Evolutionary conservation across 1,284 basidiomycete genomes (phyloP).

Genomic region (Trichosporon coremiiforme): DNA sequence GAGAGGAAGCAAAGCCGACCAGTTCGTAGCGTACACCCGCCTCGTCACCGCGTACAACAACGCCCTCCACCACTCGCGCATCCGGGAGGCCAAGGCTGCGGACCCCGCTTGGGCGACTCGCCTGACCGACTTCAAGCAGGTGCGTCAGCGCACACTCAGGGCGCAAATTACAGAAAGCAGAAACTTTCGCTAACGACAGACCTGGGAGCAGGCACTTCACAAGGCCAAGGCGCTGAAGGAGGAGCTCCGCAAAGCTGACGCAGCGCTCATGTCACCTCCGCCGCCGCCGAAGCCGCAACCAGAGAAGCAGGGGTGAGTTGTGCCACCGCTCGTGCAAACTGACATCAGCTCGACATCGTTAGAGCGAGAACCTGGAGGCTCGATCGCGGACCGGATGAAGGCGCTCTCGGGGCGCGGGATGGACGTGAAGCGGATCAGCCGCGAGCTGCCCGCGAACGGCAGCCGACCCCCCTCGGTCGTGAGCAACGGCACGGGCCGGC

Average conservation of each 20-base stretch:
- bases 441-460: constrained; percentile 33
- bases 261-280: constrained; percentile 19
- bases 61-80: constrained; percentile 39
- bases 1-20: constrained; percentile 41
- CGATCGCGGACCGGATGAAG: constrained; percentile 55
- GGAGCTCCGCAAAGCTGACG: constrained; percentile 32
- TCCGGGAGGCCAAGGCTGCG: constrained; percentile 35
- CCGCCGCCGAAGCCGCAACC: constrained; percentile 24
- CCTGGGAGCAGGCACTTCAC: constrained; percentile 42
- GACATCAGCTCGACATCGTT: constrained; percentile 10
- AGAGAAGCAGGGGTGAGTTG: constrained; percentile 4
- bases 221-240: constrained; percentile 49
- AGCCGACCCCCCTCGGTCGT: constrained; percentile 8
- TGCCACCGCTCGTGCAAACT: neutral
- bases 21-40: constrained; percentile 49
- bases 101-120: constrained; percentile 42
- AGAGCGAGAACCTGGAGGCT: constrained; percentile 41
- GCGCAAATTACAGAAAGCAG: no score
- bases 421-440: constrained; percentile 48
- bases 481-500: constrained; percentile 16
- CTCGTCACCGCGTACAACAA: constrained; percentile 41
- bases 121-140: constrained; percentile 49
- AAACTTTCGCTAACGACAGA: constrained; percentile 31
- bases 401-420: constrained; percentile 53
- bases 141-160: constrained; percentile 31